Evolutionary conservation across 1,284 basidiomycete genomes (phyloP).

Genomic region (Rhodofomes roseus): DNA sequence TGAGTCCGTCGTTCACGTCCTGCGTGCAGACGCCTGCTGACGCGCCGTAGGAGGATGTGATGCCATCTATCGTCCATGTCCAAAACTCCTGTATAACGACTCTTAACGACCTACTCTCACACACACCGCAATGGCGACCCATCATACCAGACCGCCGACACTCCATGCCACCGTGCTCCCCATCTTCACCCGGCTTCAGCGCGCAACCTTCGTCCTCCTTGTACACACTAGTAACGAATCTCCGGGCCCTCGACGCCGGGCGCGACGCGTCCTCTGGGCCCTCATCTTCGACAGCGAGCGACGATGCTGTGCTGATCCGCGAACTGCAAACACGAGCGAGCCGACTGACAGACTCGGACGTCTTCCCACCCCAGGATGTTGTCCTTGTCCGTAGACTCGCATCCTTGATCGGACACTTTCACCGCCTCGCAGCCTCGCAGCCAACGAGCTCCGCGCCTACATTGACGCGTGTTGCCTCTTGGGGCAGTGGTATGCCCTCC

Average conservation of each 20-base stretch:
- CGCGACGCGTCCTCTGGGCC: conserved; percentile 35
- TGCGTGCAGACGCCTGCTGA: not conserved
- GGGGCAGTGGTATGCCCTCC: conserved; percentile 26
- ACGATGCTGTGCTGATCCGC: conserved; percentile 52
- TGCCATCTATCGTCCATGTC: conserved; percentile 66
- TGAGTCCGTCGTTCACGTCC: not conserved
- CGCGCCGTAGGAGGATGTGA: conserved; percentile 47
- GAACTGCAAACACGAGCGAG: conserved; percentile 59
- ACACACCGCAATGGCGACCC: conserved; percentile 47
- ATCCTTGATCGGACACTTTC: conserved; percentile 62
- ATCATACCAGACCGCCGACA: conserved; percentile 63
- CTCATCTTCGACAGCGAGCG: conserved; percentile 35
- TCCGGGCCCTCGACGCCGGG: conserved; percentile 45
- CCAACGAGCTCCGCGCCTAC: conserved; percentile 16
- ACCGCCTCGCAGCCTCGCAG: conserved; percentile 47
- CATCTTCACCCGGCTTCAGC: conserved; percentile 23
- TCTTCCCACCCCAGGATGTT: conserved; percentile 40
- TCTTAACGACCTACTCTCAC: conserved; percentile 65
- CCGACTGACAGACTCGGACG: conserved; percentile 41
- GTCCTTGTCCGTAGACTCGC: conserved; percentile 61
- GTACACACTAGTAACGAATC: conserved; percentile 58
- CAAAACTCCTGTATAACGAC: conserved; percentile 72
- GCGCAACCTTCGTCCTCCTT: conserved; percentile 44
- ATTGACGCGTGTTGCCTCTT: conserved; percentile 19
- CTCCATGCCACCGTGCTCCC: conserved; percentile 47